A percentile compares a stretch with the other conserved stretches of the same genome.
Conservation (phyloP, 1,139 yeast genomes). For the Yamadazyma triangularis region DNA sequence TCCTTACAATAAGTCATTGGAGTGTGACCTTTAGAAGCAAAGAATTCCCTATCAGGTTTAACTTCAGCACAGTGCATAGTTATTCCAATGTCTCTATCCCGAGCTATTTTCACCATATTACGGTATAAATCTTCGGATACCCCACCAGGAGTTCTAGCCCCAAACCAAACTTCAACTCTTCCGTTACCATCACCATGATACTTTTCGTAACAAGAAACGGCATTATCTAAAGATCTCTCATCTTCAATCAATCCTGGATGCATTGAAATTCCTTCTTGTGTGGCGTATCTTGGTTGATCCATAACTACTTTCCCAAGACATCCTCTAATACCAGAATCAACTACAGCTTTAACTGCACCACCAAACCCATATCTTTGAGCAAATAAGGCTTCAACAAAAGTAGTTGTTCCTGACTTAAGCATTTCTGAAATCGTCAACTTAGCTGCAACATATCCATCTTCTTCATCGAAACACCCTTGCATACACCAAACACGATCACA, state of each 20-base stretch:
- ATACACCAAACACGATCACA: conserved; percentile 21
- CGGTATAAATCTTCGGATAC: conserved; percentile 11
- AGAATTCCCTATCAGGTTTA: conserved; percentile 16
- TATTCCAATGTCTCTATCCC: conserved; percentile 15
- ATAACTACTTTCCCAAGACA: conserved; percentile 16
- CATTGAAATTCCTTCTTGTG: conserved; percentile 12
- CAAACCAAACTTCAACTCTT: conserved; percentile 18
- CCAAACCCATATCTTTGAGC: conserved; percentile 14
- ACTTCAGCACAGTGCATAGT: conserved; percentile 20
- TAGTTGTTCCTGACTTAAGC: conserved; percentile 20
- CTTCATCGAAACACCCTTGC: conserved; percentile 18
- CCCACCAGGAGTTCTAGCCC: conserved; percentile 14
- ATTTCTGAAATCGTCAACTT: conserved; percentile 17
- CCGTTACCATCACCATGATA: conserved; percentile 16
- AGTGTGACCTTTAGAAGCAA: conserved; percentile 15
- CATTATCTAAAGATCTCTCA: conserved; percentile 8
- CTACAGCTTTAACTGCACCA: conserved; percentile 22
- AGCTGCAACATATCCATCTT: conserved; percentile 18
- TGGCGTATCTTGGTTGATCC: conserved; percentile 13
- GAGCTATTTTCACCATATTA: conserved; percentile 13
- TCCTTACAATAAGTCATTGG: conserved; percentile 17
- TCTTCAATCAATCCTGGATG: conserved; percentile 11
- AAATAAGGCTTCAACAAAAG: conserved; percentile 16
- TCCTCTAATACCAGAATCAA: conserved; percentile 15
- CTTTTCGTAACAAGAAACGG: conserved; percentile 12